Evolutionary conservation across 148 eudicot species (phyloP), one percentile per base, ranked within the genome.

Genomic region (Oxyria digyna): DNA sequence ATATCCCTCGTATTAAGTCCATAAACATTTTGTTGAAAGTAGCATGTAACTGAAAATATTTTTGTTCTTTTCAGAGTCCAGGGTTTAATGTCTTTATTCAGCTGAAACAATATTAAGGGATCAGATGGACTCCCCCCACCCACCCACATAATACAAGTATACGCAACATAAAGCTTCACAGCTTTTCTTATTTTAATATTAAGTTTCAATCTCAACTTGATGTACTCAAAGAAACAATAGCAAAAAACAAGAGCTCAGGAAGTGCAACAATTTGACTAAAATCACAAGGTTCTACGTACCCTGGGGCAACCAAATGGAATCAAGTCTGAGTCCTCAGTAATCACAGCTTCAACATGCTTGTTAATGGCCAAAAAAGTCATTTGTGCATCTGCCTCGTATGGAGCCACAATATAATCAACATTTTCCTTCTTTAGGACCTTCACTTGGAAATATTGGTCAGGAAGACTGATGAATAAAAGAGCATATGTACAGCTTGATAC

Each of bases 311-410:
- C 99, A 79, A 91, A 94, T 69, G 99, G 88, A 74, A 94, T 94
- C 33, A 94, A 82, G 70, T 94, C 97, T 2, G 99, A 94, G 78
- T 94, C 99, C 81, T 94, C 99, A 10, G 96, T 91, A 43, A 91
- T 88, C 15, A 94, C 91, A 45, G 97, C 99, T 73, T 94, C 97
- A 72, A 94, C 99, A 70, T 80, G 87, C 48, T 82, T 87, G 81
- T 74, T 87, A 72, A 82, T 73, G 18, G 99, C 96, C 82, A 91
- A 72, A 81, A 87, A 94, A 43, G 99, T 79, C 97, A 91, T 91
- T 77, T 94, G 99, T 29, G 99, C 99, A 81, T 94, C 99, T 72
- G 99, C 99, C 81, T 94, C 99, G 67, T 94, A 94, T 42, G 99
- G 99, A 72, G 99, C 99, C 70, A 91, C 99, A 64, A 91, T 71